Evolutionary conservation across 2,329 filamentous ascomycete species (phyloP).

Genomic region (Dactylella cylindrospora): DNA sequence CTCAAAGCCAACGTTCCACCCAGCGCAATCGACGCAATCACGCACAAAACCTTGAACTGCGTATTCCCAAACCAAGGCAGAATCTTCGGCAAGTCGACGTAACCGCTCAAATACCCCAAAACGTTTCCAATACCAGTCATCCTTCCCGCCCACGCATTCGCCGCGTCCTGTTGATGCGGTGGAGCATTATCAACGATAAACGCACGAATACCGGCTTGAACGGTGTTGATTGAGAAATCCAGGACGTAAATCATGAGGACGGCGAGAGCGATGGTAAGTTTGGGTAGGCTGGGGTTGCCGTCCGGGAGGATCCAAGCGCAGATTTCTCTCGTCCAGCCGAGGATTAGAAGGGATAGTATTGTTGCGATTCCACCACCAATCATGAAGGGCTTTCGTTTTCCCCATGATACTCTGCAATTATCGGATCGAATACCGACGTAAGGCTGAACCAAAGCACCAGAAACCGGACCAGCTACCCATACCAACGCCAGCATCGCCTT

Average conservation of each 20-base stretch:
- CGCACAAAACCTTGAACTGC: slow-evolving; percentile 90
- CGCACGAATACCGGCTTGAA: slow-evolving; percentile 86
- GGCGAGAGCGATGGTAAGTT: slow-evolving; percentile 73
- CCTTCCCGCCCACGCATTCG: slow-evolving; percentile 91
- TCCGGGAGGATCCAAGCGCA: slow-evolving; percentile 69
- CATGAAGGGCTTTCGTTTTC: slow-evolving; percentile 81
- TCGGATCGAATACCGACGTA: slow-evolving; percentile 81
- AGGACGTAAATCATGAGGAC: slow-evolving; percentile 85
- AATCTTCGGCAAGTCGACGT: slow-evolving; percentile 32
- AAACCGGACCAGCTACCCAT: slow-evolving; percentile 80
- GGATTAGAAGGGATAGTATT: slow-evolving; percentile 65
- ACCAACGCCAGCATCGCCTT: slow-evolving; percentile 80
- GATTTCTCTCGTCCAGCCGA: slow-evolving; percentile 74
- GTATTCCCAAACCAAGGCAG: slow-evolving; percentile 80
- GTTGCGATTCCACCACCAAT: slow-evolving; percentile 68
- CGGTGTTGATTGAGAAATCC: slow-evolving; percentile 93
- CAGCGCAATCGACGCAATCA: slow-evolving; percentile 76
- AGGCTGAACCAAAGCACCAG: slow-evolving; percentile 76
- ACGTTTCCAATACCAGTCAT: slow-evolving; percentile 88
- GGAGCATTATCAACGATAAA: slow-evolving; percentile 94
- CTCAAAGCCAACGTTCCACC: slow-evolving; percentile 52
- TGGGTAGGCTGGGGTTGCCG: slow-evolving; percentile 52
- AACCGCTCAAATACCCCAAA: slow-evolving; percentile 61
- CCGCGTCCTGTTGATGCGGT: slow-evolving; percentile 86
- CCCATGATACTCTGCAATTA: slow-evolving; percentile 72